A percentile compares a stretch with the other conserved stretches of the same genome.
These are phyloP conservation scores for Penicillium paxilli DNA, from an alignment of 495 filamentous ascomycete species.

Conservation along the genomic window DNA sequence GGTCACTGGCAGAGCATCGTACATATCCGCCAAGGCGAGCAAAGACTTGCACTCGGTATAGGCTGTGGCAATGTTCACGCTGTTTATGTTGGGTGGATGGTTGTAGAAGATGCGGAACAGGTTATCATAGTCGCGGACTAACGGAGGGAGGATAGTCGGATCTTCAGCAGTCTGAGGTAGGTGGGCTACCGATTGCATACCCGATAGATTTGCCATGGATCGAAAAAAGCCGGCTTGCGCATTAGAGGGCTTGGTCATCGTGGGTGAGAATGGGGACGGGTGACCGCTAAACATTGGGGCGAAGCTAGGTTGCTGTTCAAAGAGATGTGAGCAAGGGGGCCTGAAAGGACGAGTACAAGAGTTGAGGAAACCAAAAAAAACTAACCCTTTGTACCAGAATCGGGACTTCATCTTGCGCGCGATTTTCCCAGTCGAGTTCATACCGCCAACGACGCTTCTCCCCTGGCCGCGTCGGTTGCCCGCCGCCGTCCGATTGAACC, in stretches of 20 bases:
- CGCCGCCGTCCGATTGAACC: constrained; percentile 39
- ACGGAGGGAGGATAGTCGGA: constrained; percentile 60
- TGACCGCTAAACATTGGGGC: constrained; percentile 52
- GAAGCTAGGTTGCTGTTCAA: constrained; percentile 40
- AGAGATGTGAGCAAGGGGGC: constrained; percentile 4
- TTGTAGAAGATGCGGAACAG: constrained; percentile 93
- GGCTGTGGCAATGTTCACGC: constrained; percentile 81
- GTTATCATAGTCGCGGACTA: constrained; percentile 89
- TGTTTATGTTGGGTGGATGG: constrained; percentile 75
- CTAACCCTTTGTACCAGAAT: constrained; percentile 82
- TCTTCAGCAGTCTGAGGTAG: constrained; percentile 33
- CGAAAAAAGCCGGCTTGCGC: constrained; percentile 72
- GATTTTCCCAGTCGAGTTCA: constrained; percentile 76
- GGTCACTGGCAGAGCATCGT: constrained; percentile 84
- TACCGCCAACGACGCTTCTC: constrained; percentile 76
- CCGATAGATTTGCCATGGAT: constrained; percentile 74
- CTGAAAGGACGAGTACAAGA: background rate
- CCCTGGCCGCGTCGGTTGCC: constrained; percentile 26
- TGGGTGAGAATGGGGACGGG: constrained; percentile 46
- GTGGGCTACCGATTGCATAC: constrained; percentile 54
- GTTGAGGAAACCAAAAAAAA: background rate
- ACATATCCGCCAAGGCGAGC: constrained; percentile 81
- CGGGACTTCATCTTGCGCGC: constrained; percentile 73
- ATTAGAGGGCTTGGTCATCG: constrained; percentile 53
- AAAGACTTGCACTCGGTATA: constrained; percentile 91